Conservation (phyloP, 2,329 filamentous ascomycete species). For the Apiospora malaysiana region DNA sequence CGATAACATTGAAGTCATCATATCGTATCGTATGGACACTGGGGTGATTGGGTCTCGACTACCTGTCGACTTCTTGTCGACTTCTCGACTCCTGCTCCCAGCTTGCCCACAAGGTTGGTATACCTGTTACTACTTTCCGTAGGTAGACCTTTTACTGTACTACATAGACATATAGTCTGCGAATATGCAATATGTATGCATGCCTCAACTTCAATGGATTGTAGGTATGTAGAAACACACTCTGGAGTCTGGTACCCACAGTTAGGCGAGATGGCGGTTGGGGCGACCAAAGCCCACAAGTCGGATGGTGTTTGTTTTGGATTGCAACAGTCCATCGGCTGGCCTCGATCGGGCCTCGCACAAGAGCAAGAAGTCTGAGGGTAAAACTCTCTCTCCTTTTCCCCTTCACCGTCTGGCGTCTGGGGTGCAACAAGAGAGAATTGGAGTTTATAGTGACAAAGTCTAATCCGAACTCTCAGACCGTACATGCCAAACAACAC, state of each 20-base stretch:
- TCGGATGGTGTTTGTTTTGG: conserved; percentile 10
- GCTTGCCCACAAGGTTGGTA: not conserved
- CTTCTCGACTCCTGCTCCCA: not conserved
- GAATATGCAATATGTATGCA: not conserved
- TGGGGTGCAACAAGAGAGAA: not conserved
- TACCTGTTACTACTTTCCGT: not conserved
- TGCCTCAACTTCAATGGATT: not conserved
- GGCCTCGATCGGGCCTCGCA: conserved; percentile 9
- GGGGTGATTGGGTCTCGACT: not conserved
- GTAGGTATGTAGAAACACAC: not conserved
- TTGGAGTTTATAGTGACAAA: conserved; percentile 6
- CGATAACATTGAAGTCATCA: not conserved
- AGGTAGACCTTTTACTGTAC: not conserved
- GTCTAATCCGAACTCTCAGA: conserved; percentile 15
- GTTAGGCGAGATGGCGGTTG: conserved; percentile 8
- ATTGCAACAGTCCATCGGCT: conserved; percentile 11
- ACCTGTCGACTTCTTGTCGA: not conserved
- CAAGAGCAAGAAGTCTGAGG: conserved; percentile 14
- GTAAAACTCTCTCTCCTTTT: conserved; percentile 10
- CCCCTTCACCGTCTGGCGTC: not conserved
- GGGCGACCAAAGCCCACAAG: conserved; percentile 16
- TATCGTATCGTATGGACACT: not conserved
- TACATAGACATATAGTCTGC: too few species aligned
- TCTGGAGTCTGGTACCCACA: conserved; percentile 13
- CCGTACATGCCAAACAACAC: conserved; percentile 4